Evolutionary conservation across 2,329 filamentous ascomycete species (phyloP), one percentile per base, ranked within the genome.

Genomic region (Aphanoascus verrucosus): DNA sequence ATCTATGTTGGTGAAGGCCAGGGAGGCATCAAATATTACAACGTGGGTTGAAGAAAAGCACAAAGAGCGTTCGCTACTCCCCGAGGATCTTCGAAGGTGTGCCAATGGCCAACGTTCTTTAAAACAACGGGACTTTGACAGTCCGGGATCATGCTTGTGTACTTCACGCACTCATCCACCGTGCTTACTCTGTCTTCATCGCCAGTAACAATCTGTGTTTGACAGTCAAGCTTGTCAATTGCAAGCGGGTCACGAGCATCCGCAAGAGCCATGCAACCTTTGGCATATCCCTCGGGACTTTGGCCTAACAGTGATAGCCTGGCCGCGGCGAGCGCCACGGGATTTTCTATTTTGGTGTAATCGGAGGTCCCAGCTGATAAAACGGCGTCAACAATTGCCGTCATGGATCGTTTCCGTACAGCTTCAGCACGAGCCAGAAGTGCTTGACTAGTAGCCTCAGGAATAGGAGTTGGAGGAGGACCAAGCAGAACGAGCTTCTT

Each of bases 231-330:
- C 5, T 61, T 55, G 17, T 63, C 57, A 1, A 74, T 58, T 19
- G 69, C 61, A 19, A 75, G 47, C 14, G 58, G 53, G 17, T 62
- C 57, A 1, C 61, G 62, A 0, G 70, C 69, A 3, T 64, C 64
- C 2, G 73, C 77, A 31, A 80, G 65, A 2, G 77, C 77, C 28
- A 66, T 65, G 41, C 74, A 77, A 0, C 69, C 77, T 56, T 80
- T 81, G 1, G 77, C 77, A 60, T 79, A 81, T 1, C 74, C 74
- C 56, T 81, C 77, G 0, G 74, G 67, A 57, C 78, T 72, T 56
- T 77, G 75, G 0, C 67, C 62, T 0, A 78, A 62, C 1, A 81
- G 62, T 4, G 70, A 74, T 23, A 74, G 58, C 5, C 72, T 61
- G 7, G 74, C 64, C 0, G 75, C 73, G 1, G 70, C 61, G 8